phyloP scores from a whole-genome alignment of 1,284 basidiomycete genomes.

The Rhodotorula mucilaginosa region DNA sequence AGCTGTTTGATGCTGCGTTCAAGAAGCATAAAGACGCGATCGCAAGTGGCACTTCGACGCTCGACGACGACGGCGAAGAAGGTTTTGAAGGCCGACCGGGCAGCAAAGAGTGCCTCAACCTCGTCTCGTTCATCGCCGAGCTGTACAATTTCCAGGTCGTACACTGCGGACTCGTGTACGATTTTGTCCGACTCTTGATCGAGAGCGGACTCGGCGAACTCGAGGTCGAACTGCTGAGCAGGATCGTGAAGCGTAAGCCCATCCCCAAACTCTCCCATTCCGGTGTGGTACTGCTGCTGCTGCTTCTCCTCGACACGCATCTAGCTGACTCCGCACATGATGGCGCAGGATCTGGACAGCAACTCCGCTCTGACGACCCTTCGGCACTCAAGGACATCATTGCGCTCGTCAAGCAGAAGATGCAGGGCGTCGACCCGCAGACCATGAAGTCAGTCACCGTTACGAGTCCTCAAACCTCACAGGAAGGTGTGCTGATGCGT shows the following conservation, averaged over 20 bases:
- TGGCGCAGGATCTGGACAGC: constrained; percentile 70
- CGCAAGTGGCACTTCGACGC: constrained; percentile 36
- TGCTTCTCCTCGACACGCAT: not conserved
- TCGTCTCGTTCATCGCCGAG: constrained; percentile 83
- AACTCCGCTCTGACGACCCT: constrained; percentile 68
- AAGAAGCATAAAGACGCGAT: constrained; percentile 23
- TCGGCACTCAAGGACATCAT: constrained; percentile 57
- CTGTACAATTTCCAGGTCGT: constrained; percentile 95
- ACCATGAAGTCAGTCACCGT: constrained; percentile 58
- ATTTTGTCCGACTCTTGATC: constrained; percentile 78
- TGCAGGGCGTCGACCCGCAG: constrained; percentile 57
- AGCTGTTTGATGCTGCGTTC: constrained; percentile 23
- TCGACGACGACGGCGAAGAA: not conserved
- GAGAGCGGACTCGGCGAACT: constrained; percentile 65
- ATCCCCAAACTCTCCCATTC: no score
- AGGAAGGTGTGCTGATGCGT: not conserved
- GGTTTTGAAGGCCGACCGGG: constrained; percentile 38
- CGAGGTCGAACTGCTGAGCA: constrained; percentile 81
- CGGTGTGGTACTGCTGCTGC: no score
- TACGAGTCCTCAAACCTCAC: not conserved
- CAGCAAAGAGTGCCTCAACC: constrained; percentile 79
- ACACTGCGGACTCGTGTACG: constrained; percentile 82
- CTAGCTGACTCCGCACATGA: not conserved
- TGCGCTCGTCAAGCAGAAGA: constrained; percentile 67
- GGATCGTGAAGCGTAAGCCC: constrained; percentile 73